Percentiles rank a stretch among this genome's conserved stretches.
phyloP scores from a whole-genome alignment of 2,329 filamentous ascomycete species.

The Myriosclerotinia duriaeana region DNA sequence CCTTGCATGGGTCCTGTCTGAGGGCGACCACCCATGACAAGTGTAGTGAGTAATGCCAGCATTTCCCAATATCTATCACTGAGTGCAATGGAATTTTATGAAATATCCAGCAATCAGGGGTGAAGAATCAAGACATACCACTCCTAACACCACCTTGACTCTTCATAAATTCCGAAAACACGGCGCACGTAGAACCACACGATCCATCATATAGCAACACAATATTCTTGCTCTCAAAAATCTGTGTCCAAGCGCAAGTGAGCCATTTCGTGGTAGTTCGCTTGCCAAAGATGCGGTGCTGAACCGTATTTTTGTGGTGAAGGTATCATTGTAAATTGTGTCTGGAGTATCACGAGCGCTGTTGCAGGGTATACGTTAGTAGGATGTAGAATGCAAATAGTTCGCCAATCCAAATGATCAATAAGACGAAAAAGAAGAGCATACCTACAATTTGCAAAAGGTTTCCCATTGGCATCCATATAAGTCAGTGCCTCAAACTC shows the following conservation, averaged over 20 bases:
- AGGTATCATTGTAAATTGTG: conserved; percentile 38
- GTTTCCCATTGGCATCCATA: conserved; percentile 25
- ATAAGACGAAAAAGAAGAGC: conserved; percentile 15
- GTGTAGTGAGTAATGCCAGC: conserved; percentile 33
- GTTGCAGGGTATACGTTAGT: conserved; percentile 27
- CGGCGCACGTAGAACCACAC: conserved; percentile 59
- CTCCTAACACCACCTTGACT: conserved; percentile 49
- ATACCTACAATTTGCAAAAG: conserved; percentile 27
- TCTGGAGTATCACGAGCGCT: conserved; percentile 38
- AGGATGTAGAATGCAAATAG: conserved; percentile 30
- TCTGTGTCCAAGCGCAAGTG: conserved; percentile 43
- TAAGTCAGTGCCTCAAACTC: conserved; percentile 6
- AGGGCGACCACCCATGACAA: conserved; percentile 60
- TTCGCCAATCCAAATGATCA: conserved; percentile 27
- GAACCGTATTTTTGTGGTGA: not conserved
- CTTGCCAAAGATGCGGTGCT: conserved; percentile 14
- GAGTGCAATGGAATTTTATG: not conserved
- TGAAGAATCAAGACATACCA: conserved; percentile 32
- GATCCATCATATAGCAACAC: conserved; percentile 48
- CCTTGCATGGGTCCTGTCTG: conserved; percentile 56
- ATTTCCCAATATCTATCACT: not conserved
- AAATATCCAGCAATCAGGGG: not conserved
- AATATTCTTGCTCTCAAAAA: conserved; percentile 46
- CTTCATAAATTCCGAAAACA: conserved; percentile 57
- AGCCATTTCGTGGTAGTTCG: conserved; percentile 29